Base-by-base conservation (phyloP, 495 filamentous ascomycete species). In the Penicillium argentinense region DNA sequence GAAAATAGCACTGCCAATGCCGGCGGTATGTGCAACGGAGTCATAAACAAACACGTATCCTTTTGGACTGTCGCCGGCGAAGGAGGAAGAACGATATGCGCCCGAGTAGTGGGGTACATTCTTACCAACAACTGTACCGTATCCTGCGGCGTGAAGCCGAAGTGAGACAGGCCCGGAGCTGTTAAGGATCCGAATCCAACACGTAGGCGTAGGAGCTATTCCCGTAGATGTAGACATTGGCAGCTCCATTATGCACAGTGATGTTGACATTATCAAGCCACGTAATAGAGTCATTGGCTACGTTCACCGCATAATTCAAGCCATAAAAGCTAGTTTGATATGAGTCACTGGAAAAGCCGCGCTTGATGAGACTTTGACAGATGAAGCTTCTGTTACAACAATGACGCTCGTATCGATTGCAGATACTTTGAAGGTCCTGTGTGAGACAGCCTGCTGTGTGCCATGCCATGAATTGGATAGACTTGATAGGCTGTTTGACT, bases 281-380 rank as follows among this genome's bases (percentile, higher is more conserved):
- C 9, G 46, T 29, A 23, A 36, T 17, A 1, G 46, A 49, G 9
- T n/a, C 21, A 36, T 49, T 49, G 12, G 46, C 46, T 16, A 49
- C 25, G 21, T 53, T 53, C 5, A 53, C 18, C 4, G 51, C 51
- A 3, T 44, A 44, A 17, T 53, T 53, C 7, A 47, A 11, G 4
- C 51, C 51, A 18, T 36, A 53, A 19, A 53, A 53, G 23, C 51
- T 53, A 2, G 51, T 23, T 27, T 53, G 44, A 45, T 48, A 39
- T 13, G 48, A 22, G 22, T 42, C 33, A 24, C 19, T 53, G 9
- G 38, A 48, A 21, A 48, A 53, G 9, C 51, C 51, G 1, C 48
- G 16, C 24, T 53, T 53, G 39, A 53, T 33, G 9, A 53, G 16
- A 18, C 24, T 47, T 46, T 52, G 19, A 52, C 49, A 5, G 23